Percentiles rank a stretch among this genome's conserved stretches.
Conservation (phyloP, 495 filamentous ascomycete genomes). For the Podospora bellae-mahoneyi region DNA sequence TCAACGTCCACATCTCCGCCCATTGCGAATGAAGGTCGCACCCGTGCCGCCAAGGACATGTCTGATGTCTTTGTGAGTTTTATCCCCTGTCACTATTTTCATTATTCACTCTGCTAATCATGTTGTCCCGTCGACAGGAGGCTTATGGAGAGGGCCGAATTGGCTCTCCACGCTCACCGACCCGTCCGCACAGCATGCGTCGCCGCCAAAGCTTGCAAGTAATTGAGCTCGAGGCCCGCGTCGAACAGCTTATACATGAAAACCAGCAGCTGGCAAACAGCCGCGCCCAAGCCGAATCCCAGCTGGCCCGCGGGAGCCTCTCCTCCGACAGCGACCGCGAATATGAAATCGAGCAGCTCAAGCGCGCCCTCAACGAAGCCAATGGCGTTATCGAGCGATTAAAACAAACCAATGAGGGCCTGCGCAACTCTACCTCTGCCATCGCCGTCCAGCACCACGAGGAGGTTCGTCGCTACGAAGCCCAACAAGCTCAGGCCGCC, state of each 20-base stretch:
- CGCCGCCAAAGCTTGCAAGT: slow-evolving; percentile 96
- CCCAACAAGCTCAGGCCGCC: slow-evolving; percentile 49
- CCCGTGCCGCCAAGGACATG: slow-evolving; percentile 71
- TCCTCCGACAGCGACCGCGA: slow-evolving; percentile 62
- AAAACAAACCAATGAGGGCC: slow-evolving; percentile 73
- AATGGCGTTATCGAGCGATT: slow-evolving; percentile 76
- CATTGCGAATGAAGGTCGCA: slow-evolving; percentile 82
- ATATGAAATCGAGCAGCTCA: slow-evolving; percentile 75
- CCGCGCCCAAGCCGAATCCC: slow-evolving; percentile 61
- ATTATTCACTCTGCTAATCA: slow-evolving; percentile 13
- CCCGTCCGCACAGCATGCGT: slow-evolving; percentile 91
- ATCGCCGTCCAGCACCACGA: slow-evolving; percentile 69
- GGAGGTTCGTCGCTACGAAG: slow-evolving; percentile 57
- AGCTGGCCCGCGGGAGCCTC: slow-evolving; percentile 39
- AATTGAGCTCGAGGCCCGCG: slow-evolving; percentile 68
- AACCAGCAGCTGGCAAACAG: slow-evolving; percentile 74
- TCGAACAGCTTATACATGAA: slow-evolving; percentile 78
- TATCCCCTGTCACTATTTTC: slow-evolving; percentile 7
- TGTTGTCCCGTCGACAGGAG: slow-evolving; percentile 55
- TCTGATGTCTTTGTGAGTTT: slow-evolving; percentile 87
- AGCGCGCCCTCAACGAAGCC: slow-evolving; percentile 69
- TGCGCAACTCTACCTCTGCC: slow-evolving; percentile 67
- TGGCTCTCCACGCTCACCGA: slow-evolving; percentile 84
- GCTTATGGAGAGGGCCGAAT: slow-evolving; percentile 89
- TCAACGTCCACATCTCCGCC: slow-evolving; percentile 51